Evolutionary conservation across 257 asterid species (phyloP).

Genomic region (Solanum appendiculatum): DNA sequence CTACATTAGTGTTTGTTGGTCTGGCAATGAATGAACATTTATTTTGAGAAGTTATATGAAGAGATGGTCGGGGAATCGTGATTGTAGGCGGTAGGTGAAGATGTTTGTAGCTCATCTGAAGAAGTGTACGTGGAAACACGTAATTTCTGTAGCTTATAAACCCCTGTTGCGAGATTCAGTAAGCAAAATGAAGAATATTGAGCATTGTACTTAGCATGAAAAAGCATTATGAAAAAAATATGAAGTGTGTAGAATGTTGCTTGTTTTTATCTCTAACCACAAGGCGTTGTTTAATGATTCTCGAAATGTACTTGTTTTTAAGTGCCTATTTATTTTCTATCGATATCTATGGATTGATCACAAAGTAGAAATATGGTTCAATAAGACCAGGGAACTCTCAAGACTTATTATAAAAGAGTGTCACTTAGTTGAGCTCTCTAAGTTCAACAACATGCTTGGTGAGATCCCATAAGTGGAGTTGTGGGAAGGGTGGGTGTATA

Average conservation of each 20-base stretch:
- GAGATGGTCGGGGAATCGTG: background rate
- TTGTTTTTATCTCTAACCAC: background rate
- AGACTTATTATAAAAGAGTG: background rate
- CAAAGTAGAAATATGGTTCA: background rate
- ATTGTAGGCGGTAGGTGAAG: background rate
- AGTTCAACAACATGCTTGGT: background rate
- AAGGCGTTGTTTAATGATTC: background rate
- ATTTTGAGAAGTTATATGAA: background rate
- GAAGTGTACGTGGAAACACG: background rate
- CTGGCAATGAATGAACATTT: background rate
- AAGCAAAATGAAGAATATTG: background rate
- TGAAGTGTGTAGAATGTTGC: background rate
- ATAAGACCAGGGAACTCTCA: background rate
- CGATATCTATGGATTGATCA: background rate
- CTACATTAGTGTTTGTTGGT: background rate
- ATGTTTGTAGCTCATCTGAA: background rate
- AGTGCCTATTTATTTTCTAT: background rate
- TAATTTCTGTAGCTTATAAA: background rate
- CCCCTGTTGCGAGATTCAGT: background rate
- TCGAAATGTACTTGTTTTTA: background rate
- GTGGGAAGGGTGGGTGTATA: background rate
- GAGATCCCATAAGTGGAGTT: background rate
- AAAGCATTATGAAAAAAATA: background rate
- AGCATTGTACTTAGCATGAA: background rate
- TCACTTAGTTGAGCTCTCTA: background rate